Conservation (phyloP, 305 asterid genomes). For the Ruellia speciosa region DNA sequence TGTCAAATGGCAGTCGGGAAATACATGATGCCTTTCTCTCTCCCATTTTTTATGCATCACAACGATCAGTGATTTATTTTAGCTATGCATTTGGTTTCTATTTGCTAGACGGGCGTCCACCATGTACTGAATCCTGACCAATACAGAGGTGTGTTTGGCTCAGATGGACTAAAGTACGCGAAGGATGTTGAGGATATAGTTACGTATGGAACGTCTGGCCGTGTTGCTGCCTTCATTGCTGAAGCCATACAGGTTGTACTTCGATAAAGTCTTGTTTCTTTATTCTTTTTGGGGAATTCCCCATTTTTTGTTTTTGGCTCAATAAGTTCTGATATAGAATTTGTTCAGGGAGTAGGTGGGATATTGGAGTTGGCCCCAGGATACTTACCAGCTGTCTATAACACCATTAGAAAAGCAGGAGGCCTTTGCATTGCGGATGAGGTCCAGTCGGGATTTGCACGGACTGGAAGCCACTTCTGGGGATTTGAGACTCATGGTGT, state of each 20-base stretch:
- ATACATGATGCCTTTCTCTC: too few relatives aligned
- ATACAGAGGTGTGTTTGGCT: conserved; percentile 71
- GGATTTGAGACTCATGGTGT: conserved; percentile 86
- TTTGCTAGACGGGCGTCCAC: conserved; percentile 68
- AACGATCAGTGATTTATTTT: not conserved
- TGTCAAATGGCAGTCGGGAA: too few relatives aligned
- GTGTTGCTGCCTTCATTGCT: conserved; percentile 68
- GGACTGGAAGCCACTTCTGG: conserved; percentile 84
- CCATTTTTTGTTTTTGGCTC: not conserved
- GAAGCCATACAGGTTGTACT: conserved; percentile 81
- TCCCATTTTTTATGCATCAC: too few relatives aligned
- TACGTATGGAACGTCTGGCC: conserved; percentile 74
- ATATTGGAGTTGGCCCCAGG: conserved; percentile 94
- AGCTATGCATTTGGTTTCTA: conserved; percentile 9
- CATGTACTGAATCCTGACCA: conserved; percentile 78
- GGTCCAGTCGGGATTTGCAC: conserved; percentile 75
- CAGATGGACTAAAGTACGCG: conserved; percentile 66
- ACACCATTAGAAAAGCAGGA: conserved; percentile 59
- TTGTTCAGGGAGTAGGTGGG: conserved; percentile 84
- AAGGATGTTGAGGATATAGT: conserved; percentile 74
- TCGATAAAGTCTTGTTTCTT: not conserved
- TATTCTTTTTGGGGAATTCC: not conserved
- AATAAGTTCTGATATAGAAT: conserved; percentile 11
- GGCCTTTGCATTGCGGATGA: conserved; percentile 86
- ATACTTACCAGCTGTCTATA: conserved; percentile 72